Conservation (phyloP, 305 asterid species). For the Solanum hybrid region DNA sequence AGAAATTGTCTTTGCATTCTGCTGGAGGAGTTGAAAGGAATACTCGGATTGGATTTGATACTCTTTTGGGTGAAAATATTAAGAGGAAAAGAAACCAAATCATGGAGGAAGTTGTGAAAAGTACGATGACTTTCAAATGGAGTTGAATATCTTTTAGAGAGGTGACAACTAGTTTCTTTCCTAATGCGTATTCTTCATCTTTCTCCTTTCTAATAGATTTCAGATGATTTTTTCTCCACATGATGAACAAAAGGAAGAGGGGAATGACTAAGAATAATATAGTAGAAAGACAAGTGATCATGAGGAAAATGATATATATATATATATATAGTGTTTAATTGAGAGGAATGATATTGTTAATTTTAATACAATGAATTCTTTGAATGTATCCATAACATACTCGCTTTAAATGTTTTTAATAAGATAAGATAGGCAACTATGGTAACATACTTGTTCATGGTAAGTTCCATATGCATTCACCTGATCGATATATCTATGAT, state of each 20-base stretch:
- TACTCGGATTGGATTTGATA: background rate
- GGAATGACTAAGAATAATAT: background rate
- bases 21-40: background rate
- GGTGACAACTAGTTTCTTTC: background rate
- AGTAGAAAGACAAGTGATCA: background rate
- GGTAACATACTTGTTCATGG: background rate
- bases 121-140: background rate
- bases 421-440: background rate
- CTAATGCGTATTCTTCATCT: background rate
- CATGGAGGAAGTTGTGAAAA: background rate
- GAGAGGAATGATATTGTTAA: background rate
- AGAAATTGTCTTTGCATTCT: background rate
- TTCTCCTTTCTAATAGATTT: background rate
- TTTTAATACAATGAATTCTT: background rate
- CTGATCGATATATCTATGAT: background rate
- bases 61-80: background rate
- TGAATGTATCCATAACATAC: background rate
- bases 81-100: conserved; percentile 5
- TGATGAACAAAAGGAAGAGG: background rate
- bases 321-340: background rate
- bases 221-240: background rate
- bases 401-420: background rate
- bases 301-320: background rate
- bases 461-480: background rate
- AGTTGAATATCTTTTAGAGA: background rate